These are phyloP conservation scores for Blastobotrys malaysiensis DNA, from an alignment of 1,139 yeast genomes.

Conservation along the genomic window DNA sequence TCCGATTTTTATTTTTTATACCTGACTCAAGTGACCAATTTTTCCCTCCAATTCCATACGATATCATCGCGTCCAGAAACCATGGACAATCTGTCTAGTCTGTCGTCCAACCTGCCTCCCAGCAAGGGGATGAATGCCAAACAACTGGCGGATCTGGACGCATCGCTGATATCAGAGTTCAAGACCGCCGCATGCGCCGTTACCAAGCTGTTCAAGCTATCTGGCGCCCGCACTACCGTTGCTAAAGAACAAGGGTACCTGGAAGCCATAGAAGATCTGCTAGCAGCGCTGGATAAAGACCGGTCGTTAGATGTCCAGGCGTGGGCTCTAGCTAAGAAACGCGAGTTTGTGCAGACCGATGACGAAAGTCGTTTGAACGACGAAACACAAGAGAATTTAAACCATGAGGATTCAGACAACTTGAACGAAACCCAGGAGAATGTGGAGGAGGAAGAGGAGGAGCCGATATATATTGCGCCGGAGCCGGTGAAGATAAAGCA, in stretches of 20 bases:
- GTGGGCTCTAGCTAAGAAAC: slow-evolving; percentile 22
- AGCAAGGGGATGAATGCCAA: slow-evolving; percentile 1
- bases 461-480: neutral
- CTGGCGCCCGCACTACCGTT: slow-evolving; percentile 23
- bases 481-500: neutral
- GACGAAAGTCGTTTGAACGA: slow-evolving; percentile 1
- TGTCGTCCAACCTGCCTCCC: slow-evolving; percentile 6
- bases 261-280: slow-evolving; percentile 24
- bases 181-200: slow-evolving; percentile 30
- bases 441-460: slow-evolving; percentile 3
- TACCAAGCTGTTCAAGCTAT: slow-evolving; percentile 28
- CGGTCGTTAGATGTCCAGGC: slow-evolving; percentile 19
- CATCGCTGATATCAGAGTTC: slow-evolving; percentile 19
- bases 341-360: slow-evolving; percentile 7
- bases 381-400: neutral
- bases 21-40: neutral
- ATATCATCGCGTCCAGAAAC: neutral
- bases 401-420: neutral
- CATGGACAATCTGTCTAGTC: slow-evolving; percentile 6
- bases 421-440: neutral
- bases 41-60: neutral
- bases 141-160: slow-evolving; percentile 8
- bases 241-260: slow-evolving; percentile 27
- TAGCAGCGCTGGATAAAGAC: slow-evolving; percentile 19
- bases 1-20: neutral